phyloP scores from a whole-genome alignment of 164 flowering plant genomes.

The Tetrastigma voinierianum region DNA sequence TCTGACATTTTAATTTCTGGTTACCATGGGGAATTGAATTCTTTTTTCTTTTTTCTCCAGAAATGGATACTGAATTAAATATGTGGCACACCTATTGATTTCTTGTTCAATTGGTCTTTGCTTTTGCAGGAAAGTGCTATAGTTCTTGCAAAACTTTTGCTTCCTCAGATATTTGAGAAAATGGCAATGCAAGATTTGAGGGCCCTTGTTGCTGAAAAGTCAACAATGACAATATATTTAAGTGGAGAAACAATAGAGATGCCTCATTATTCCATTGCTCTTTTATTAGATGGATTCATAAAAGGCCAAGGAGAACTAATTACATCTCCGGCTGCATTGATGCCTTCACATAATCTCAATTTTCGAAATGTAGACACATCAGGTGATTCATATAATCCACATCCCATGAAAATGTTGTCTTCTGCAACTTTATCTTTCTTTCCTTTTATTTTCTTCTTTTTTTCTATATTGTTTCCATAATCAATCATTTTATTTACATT shows the following conservation, averaged over 20 bases:
- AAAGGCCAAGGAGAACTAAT: constrained; percentile 57
- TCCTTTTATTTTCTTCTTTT: not conserved
- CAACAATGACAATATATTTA: constrained; percentile 58
- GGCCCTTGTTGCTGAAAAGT: constrained; percentile 67
- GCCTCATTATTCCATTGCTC: constrained; percentile 56
- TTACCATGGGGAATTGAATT: no score
- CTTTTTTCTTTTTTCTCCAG: no score
- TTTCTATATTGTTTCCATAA: not conserved
- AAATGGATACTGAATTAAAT: no score
- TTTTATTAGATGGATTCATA: constrained; percentile 74
- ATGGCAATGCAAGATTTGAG: constrained; percentile 79
- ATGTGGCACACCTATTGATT: no score
- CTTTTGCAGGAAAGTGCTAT: constrained; percentile 75
- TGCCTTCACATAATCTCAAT: constrained; percentile 53
- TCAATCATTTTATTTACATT: not conserved
- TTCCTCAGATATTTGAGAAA: constrained; percentile 83
- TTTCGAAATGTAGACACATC: constrained; percentile 34
- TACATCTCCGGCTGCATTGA: constrained; percentile 63
- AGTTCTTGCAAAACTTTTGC: constrained; percentile 69
- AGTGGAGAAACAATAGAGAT: constrained; percentile 80
- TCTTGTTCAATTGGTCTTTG: constrained; percentile 2
- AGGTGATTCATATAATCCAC: constrained; percentile 39
- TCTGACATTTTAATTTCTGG: no score
- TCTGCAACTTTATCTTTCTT: not conserved
- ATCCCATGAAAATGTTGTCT: not conserved